These are phyloP conservation scores for Pelargonium cotyledonis DNA, from an alignment of 441 rosid genomes.

Conservation along the genomic window DNA sequence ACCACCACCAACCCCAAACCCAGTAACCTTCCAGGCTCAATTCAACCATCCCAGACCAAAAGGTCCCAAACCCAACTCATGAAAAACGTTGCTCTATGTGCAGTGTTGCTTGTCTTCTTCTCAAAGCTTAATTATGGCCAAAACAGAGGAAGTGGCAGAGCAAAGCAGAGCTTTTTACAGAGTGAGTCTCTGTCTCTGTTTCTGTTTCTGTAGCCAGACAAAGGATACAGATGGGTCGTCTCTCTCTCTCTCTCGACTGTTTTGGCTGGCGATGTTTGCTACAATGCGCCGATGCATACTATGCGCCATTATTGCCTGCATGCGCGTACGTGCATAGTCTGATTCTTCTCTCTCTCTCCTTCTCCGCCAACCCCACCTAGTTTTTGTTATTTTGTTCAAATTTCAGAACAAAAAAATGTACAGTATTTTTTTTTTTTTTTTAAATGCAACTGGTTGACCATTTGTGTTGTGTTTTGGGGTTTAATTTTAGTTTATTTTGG, in stretches of 20 bases:
- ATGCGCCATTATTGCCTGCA: constrained; percentile 7
- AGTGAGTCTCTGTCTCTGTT: neutral
- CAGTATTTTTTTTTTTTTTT: no score
- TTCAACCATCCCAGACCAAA: neutral
- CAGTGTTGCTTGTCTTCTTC: no score
- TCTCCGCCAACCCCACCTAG: neutral
- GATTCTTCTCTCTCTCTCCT: constrained; percentile 7
- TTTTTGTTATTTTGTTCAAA: neutral
- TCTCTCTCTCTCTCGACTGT: neutral
- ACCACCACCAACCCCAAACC: neutral
- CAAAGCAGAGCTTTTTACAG: neutral
- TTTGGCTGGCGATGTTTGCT: neutral
- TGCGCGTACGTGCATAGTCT: constrained; percentile 6
- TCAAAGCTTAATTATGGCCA: no score
- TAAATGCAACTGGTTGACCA: no score
- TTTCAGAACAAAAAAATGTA: no score
- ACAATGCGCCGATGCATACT: neutral
- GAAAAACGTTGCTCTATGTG: neutral
- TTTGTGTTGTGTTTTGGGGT: no score
- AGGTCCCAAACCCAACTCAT: neutral
- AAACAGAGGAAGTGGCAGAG: no score
- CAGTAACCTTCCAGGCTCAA: neutral
- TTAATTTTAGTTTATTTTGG: no score
- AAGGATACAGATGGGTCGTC: neutral
- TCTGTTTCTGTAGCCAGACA: neutral